These are phyloP conservation scores for Jacaranda mimosifolia DNA, from an alignment of 257 asterid species.

Conservation along the genomic window DNA sequence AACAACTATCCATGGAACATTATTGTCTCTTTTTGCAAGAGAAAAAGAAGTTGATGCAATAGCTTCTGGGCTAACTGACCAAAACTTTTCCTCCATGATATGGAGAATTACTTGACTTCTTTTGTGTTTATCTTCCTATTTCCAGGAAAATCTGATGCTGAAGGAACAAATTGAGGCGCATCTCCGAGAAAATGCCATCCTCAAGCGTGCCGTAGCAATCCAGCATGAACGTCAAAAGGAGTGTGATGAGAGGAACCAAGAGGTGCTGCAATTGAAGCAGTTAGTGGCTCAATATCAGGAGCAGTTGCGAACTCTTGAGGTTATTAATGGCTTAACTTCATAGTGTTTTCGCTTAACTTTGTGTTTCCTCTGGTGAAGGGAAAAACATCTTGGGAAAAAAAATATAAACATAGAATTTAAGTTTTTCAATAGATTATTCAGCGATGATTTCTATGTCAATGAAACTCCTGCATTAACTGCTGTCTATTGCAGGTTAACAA, in stretches of 20 bases:
- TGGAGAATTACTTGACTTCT: background rate
- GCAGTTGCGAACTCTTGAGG: slow-evolving; percentile 80
- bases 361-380: too few relatives aligned
- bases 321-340: slow-evolving; percentile 27
- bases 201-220: slow-evolving; percentile 82
- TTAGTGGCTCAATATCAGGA: slow-evolving; percentile 72
- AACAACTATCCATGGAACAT: too few relatives aligned
- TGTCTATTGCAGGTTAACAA: slow-evolving; percentile 64
- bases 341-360: background rate
- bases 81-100: background rate
- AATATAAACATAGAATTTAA: too few relatives aligned
- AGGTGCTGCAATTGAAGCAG: slow-evolving; percentile 78
- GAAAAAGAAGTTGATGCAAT: background rate
- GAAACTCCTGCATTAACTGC: background rate
- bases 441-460: too few relatives aligned
- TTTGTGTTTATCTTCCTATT: slow-evolving; percentile 9
- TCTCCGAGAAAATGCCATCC: slow-evolving; percentile 66
- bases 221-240: slow-evolving; percentile 89
- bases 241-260: slow-evolving; percentile 66
- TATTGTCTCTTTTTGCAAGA: background rate
- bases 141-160: slow-evolving; percentile 71
- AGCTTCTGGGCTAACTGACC: background rate
- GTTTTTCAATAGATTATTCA: too few relatives aligned
- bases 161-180: slow-evolving; percentile 73
- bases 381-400: background rate